Conservation (phyloP, 176 grass and related monocot genomes). For the Stipa capillata region DNA sequence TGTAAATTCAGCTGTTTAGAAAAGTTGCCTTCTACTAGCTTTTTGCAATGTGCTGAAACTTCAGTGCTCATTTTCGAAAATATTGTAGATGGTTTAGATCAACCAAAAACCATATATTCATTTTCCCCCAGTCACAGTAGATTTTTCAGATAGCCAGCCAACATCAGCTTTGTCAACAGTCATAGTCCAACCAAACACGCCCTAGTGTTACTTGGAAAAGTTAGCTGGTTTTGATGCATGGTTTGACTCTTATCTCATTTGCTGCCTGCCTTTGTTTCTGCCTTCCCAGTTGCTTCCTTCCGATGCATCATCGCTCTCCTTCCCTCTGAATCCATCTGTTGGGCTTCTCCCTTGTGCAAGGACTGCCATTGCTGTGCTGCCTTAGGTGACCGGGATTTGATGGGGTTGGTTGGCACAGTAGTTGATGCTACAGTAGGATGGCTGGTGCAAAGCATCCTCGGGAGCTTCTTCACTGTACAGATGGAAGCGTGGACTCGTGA, state of each 20-base stretch:
- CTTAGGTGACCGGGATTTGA: background rate
- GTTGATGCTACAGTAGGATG: constrained; percentile 4
- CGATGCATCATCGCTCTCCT: background rate
- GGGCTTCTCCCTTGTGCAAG: background rate
- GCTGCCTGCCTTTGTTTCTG: background rate
- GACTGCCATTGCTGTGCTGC: background rate
- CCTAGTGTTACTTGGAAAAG: background rate
- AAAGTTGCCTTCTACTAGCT: too few relatives aligned
- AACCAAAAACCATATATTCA: too few relatives aligned
- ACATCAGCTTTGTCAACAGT: too few relatives aligned
- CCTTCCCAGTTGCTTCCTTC: background rate
- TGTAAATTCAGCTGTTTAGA: too few relatives aligned
- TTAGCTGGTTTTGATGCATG: background rate
- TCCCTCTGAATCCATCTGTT: background rate
- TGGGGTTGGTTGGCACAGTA: background rate
- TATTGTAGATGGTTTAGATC: too few relatives aligned
- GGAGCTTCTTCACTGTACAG: background rate
- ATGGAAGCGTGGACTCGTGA: background rate
- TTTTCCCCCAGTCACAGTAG: too few relatives aligned
- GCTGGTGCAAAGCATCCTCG: constrained; percentile 15
- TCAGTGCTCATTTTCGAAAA: too few relatives aligned
- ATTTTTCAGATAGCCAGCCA: too few relatives aligned
- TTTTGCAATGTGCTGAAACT: too few relatives aligned
- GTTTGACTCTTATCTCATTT: background rate
- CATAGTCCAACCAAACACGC: too few relatives aligned